phyloP scores from a whole-genome alignment of 805 yeast species.

The Wickerhamomyces bovis region DNA sequence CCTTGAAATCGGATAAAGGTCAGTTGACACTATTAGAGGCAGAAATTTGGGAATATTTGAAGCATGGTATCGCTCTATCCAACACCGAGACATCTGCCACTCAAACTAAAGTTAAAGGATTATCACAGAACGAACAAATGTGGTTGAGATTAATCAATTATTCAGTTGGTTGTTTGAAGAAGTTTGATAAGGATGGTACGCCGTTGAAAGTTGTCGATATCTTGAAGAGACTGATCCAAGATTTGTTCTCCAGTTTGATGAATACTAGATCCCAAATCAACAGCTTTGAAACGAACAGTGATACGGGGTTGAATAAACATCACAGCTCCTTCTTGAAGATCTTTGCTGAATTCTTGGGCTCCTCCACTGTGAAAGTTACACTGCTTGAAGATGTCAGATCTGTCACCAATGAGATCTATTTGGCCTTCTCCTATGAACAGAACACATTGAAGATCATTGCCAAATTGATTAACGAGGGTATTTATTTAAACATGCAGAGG shows the following conservation, averaged over 20 bases:
- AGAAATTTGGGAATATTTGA: constrained; percentile 31
- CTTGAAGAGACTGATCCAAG: constrained; percentile 36
- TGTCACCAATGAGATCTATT: constrained; percentile 55
- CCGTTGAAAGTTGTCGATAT: constrained; percentile 24
- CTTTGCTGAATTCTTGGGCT: constrained; percentile 47
- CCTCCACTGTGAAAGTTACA: constrained; percentile 40
- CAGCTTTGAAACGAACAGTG: constrained; percentile 12
- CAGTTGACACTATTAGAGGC: constrained; percentile 18
- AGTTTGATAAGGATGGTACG: constrained; percentile 15
- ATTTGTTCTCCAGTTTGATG: constrained; percentile 35
- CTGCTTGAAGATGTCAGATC: constrained; percentile 54
- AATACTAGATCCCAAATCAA: constrained; percentile 24
- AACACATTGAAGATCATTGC: constrained; percentile 46
- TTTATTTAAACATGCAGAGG: constrained; percentile 38
- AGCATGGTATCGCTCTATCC: constrained; percentile 30
- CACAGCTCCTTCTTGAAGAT: constrained; percentile 44
- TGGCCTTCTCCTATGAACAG: constrained; percentile 60
- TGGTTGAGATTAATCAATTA: constrained; percentile 36
- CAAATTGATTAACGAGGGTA: constrained; percentile 50
- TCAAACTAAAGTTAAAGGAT: constrained; percentile 1
- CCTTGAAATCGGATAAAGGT: constrained; percentile 9
- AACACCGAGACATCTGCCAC: constrained; percentile 12
- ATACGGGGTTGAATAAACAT: constrained; percentile 14
- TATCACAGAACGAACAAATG: constrained; percentile 30
- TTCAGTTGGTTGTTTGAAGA: constrained; percentile 30